A percentile compares a stretch with the other conserved stretches of the same genome.
phyloP scores from a whole-genome alignment of 2,329 filamentous ascomycete genomes.

The Thelonectria olida region DNA sequence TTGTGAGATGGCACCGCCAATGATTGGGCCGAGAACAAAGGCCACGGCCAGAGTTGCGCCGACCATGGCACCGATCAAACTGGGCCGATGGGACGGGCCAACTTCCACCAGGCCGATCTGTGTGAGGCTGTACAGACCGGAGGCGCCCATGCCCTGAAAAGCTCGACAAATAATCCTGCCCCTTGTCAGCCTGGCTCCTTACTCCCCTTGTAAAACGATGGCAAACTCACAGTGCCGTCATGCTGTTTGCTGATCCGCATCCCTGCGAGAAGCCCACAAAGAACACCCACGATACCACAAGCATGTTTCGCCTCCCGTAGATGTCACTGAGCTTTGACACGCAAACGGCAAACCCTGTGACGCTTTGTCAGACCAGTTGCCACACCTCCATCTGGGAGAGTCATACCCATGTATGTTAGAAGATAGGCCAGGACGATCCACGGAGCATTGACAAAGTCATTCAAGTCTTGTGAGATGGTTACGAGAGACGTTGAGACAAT shows the following conservation, averaged over 20 bases:
- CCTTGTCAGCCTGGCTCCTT: slow-evolving; percentile 27
- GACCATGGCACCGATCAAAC: slow-evolving; percentile 63
- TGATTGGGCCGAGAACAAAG: slow-evolving; percentile 66
- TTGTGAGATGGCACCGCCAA: slow-evolving; percentile 66
- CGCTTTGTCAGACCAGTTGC: slow-evolving; percentile 21
- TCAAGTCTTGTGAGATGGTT: slow-evolving; percentile 62
- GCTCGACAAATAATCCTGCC: slow-evolving; percentile 65
- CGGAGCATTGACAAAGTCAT: slow-evolving; percentile 60
- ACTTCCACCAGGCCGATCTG: slow-evolving; percentile 67
- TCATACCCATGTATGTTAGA: slow-evolving; percentile 63
- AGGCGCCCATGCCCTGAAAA: slow-evolving; percentile 69
- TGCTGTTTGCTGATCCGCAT: slow-evolving; percentile 59
- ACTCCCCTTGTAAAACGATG: background rate
- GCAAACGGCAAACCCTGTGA: slow-evolving; percentile 62
- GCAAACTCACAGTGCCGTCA: slow-evolving; percentile 59
- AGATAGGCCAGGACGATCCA: slow-evolving; percentile 67
- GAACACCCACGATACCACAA: slow-evolving; percentile 61
- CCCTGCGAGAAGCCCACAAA: slow-evolving; percentile 66
- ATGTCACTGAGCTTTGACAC: slow-evolving; percentile 69
- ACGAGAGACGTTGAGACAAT: slow-evolving; percentile 67
- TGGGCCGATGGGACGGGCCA: slow-evolving; percentile 61
- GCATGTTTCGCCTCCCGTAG: slow-evolving; percentile 62
- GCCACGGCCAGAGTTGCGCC: slow-evolving; percentile 65
- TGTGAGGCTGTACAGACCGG: slow-evolving; percentile 68
- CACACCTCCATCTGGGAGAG: background rate